Evolutionary conservation across 2,329 filamentous ascomycete species (phyloP).

Genomic region (Apiospora saccharicola): DNA sequence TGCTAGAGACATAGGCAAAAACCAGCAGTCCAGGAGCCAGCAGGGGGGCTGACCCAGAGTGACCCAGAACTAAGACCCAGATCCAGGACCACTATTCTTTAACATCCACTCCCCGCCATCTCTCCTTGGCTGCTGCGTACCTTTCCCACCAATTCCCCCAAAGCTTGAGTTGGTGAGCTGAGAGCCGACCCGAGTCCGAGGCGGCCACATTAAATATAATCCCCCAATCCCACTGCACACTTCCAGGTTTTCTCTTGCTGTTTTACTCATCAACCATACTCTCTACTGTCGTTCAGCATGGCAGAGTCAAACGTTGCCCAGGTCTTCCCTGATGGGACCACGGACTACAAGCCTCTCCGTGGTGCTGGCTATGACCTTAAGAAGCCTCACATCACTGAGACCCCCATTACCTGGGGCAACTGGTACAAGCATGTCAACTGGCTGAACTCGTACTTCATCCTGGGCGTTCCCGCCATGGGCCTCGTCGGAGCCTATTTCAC

Average conservation of each 20-base stretch:
- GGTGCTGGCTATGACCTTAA: slow-evolving; percentile 56
- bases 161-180: slow-evolving; percentile 16
- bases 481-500: slow-evolving; percentile 80
- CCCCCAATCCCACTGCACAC: neutral
- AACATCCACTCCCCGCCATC: slow-evolving; percentile 15
- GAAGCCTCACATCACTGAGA: slow-evolving; percentile 88
- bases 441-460: slow-evolving; percentile 85
- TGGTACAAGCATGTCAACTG: slow-evolving; percentile 95
- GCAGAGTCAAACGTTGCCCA: slow-evolving; percentile 47
- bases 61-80: neutral
- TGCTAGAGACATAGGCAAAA: neutral
- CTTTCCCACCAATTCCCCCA: slow-evolving; percentile 15
- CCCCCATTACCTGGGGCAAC: slow-evolving; percentile 80
- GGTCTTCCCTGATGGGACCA: slow-evolving; percentile 60
- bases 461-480: slow-evolving; percentile 78
- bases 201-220: slow-evolving; percentile 9
- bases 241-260: neutral
- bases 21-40: no score
- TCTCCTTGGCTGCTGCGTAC: slow-evolving; percentile 7
- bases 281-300: slow-evolving; percentile 44
- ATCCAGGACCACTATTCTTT: neutral
- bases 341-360: slow-evolving; percentile 61
- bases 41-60: neutral
- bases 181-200: neutral
- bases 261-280: neutral